Base-by-base conservation (phyloP, 2,329 filamentous ascomycete species). In the Xylariaceae sp. region DNA sequence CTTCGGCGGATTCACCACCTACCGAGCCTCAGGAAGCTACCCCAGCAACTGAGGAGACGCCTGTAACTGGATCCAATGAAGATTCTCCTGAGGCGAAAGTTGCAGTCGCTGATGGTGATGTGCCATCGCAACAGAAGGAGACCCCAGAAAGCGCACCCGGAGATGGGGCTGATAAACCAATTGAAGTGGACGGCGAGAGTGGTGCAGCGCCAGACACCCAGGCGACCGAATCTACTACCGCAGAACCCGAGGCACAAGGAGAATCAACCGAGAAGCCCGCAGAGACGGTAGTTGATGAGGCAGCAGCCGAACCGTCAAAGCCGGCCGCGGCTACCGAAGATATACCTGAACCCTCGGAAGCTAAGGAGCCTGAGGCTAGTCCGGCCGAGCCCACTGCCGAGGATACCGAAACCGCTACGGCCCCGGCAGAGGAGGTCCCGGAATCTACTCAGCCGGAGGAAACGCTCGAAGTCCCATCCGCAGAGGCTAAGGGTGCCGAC, bases 401-500 rank as follows among this genome's bases (percentile, higher is more conserved):
- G 20, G 14, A 19, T 42, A 12, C 37, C 9, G 49, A 43, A 6
- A 50, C 45, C 26, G 37, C 42, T 7, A 45, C 26, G 29, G 37
- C 9, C n/a, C 19, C 45, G 19, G 32, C 32, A 16, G 32, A 49
- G 3, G 44, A 52, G 44, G 10, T 20, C 18, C 18, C 29, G 46
- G 37, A 41, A 10, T 37, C 52, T 1, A 48, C 32, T 37, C 32
- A 48, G 1, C 40, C 37, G n/a, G 45, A 57, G 40, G 50, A 40
- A 20, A 37, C 59, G 14, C 20, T 29, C 3, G 50, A 40, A 20
- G 41, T 29, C 53, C 7, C 48, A n/a, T 10, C 48, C 4, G 18
- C 42, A 10, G 57, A 59, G 40, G 19, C 41, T 26, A 41, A 42
- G 21, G 44, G 18, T 9, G 37, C 12, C 20, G 46, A 50, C 9